Evolutionary conservation across 2,329 filamentous ascomycete species (phyloP), one percentile per base, ranked within the genome.

Genomic region (Aspergillus persii): DNA sequence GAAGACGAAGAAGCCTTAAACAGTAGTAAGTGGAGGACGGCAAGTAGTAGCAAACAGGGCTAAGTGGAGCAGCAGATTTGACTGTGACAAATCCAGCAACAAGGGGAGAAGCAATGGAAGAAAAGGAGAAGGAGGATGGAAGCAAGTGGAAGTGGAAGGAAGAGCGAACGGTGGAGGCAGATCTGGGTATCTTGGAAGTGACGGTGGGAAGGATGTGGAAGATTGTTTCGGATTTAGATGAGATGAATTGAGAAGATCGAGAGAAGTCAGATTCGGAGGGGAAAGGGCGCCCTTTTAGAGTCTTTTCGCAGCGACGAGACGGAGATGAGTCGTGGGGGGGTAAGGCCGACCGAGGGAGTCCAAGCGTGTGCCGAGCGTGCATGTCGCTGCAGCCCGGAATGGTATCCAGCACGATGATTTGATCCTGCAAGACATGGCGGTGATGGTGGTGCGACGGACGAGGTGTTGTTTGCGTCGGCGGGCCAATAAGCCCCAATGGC

Each of bases 371-470:
- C 56, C 60, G 64, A 51, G 59, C 46, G 50, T 49, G 59, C 58
- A 61, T 61, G 33, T 55, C 57, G 59, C 63, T 58, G 60, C 61
- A 63, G 57, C 56, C 47, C 48, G 44, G 53, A 50, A 57, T 63
- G 53, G 49, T 30, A 52, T 54, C 51, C 33, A 31, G 53, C 26
- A 57, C 54, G 50, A 50, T 66, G 64, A 66, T 66, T 66, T 58
- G 65, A 57, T 58, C 50, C 57, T 65, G 63, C 63, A 50, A 58
- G 58, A 62, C 62, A 62, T 60, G 60, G 62, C 54, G 62, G 63
- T 64, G 63, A 64, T 65, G 33, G 50, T 58, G 54, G 59, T 63
- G 61, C 63, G 62, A 58, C 53, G 54, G 56, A 62, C 56, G 61
- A 56, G 56, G 58, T 64, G 61, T 57, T 59, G 54, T 58, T 50